Evolutionary conservation across 805 yeast genomes (phyloP).

Genomic region (Kregervanrija pseudodelftensis): DNA sequence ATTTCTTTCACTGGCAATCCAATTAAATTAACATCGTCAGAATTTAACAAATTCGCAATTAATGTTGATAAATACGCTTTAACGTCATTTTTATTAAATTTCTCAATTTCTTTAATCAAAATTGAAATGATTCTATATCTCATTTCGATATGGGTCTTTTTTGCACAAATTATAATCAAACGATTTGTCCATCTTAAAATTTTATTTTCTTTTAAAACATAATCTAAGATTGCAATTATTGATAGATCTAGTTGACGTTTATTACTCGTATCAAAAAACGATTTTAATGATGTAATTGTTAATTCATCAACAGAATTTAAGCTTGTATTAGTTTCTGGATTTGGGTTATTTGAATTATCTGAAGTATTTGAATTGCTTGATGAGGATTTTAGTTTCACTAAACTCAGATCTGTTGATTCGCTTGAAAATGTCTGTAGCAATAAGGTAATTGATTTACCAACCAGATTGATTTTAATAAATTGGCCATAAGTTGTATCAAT

Average conservation of each 20-base stretch:
- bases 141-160: constrained; percentile 52
- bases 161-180: constrained; percentile 57
- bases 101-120: constrained; percentile 50
- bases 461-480: constrained; percentile 12
- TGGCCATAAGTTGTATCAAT: constrained; percentile 17
- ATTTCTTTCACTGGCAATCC: constrained; percentile 84
- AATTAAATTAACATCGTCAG: constrained; percentile 68
- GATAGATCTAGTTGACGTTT: constrained; percentile 53
- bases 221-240: constrained; percentile 44
- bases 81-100: constrained; percentile 7
- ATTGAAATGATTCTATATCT: constrained; percentile 24
- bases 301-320: constrained; percentile 6
- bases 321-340: not conserved
- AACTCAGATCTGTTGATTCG: constrained; percentile 12
- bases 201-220: constrained; percentile 27
- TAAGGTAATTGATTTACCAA: constrained; percentile 30
- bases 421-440: constrained; percentile 30
- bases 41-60: constrained; percentile 49
- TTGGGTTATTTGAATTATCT: not conserved
- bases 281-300: constrained; percentile 37
- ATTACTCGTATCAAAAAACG: constrained; percentile 58
- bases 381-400: constrained; percentile 13
- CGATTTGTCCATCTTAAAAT: constrained; percentile 43
- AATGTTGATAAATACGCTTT: constrained; percentile 18
- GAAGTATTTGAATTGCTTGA: not conserved